These are phyloP conservation scores for Fusarium palustre DNA, from an alignment of 2,329 filamentous ascomycete genomes.

Conservation along the genomic window DNA sequence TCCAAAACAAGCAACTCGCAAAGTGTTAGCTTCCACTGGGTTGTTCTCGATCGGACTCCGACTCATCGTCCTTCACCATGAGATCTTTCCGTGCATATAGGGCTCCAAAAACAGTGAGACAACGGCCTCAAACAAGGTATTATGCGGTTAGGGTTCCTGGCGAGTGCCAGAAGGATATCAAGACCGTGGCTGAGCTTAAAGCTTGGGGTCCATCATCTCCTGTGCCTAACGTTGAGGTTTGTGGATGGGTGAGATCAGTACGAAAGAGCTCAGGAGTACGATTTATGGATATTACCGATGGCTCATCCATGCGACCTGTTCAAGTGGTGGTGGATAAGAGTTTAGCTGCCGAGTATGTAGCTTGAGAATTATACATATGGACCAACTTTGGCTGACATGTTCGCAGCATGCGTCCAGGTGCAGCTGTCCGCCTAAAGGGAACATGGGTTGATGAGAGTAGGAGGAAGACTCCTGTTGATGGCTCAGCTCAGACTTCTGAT, in stretches of 20 bases:
- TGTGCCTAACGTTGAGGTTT: slow-evolving; percentile 68
- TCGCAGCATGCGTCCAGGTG: slow-evolving; percentile 80
- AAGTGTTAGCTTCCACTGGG: slow-evolving; percentile 8
- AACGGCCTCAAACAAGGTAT: slow-evolving; percentile 30
- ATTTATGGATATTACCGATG: slow-evolving; percentile 89
- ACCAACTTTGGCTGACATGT: slow-evolving; percentile 45
- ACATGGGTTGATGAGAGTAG: slow-evolving; percentile 67
- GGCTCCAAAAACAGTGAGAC: slow-evolving; percentile 16
- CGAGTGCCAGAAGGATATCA: slow-evolving; percentile 51
- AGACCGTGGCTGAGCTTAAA: slow-evolving; percentile 67
- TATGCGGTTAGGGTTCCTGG: slow-evolving; percentile 52
- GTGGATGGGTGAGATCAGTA: slow-evolving; percentile 86
- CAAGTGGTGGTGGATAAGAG: slow-evolving; percentile 83
- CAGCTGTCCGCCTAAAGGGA: slow-evolving; percentile 82
- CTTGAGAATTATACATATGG: slow-evolving; percentile 5
- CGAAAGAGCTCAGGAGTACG: slow-evolving; percentile 85
- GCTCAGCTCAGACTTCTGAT: not conserved
- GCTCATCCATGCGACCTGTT: slow-evolving; percentile 80
- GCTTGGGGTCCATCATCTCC: slow-evolving; percentile 60
- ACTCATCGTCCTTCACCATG: slow-evolving; percentile 34
- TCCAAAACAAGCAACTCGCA: slow-evolving; percentile 7
- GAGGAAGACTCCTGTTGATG: slow-evolving; percentile 4
- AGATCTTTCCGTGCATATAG: slow-evolving; percentile 36
- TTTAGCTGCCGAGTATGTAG: slow-evolving; percentile 76
- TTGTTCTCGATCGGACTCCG: slow-evolving; percentile 13